phyloP scores from a whole-genome alignment of 148 eudicot species.

The Agrostemma githago region DNA sequence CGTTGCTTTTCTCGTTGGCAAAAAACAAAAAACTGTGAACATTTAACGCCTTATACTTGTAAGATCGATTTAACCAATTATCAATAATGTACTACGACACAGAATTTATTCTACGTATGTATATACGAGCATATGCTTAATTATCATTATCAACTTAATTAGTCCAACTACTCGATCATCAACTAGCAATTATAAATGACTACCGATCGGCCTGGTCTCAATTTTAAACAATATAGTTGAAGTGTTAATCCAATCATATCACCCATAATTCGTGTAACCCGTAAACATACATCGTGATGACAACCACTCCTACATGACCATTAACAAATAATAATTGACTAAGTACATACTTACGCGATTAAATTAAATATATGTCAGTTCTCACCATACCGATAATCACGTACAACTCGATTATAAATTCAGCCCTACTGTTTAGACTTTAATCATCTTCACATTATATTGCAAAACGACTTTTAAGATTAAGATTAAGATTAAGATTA shows the following conservation, averaged over 20 bases:
- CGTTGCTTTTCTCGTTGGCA: no score
- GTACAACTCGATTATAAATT: not conserved
- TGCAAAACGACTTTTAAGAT: not conserved
- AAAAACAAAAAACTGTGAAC: no score
- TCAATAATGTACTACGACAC: no score
- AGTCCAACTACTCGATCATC: not conserved
- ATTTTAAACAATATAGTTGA: not conserved
- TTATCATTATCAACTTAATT: not conserved
- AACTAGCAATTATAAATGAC: not conserved
- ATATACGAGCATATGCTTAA: not conserved
- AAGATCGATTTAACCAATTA: no score
- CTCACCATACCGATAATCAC: not conserved
- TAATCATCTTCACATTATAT: not conserved
- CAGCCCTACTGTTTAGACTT: not conserved
- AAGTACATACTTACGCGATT: not conserved
- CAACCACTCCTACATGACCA: not conserved
- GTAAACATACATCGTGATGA: constrained; percentile 2
- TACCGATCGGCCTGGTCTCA: not conserved
- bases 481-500: not conserved
- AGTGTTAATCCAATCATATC: constrained; percentile 2
- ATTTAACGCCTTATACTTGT: no score
- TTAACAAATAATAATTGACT: not conserved
- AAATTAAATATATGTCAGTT: not conserved
- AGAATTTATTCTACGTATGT: no score
- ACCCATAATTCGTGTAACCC: not conserved